Evolutionary conservation across 78 protist species (phyloP).

Genomic region (Monosiga brevicollis): DNA sequence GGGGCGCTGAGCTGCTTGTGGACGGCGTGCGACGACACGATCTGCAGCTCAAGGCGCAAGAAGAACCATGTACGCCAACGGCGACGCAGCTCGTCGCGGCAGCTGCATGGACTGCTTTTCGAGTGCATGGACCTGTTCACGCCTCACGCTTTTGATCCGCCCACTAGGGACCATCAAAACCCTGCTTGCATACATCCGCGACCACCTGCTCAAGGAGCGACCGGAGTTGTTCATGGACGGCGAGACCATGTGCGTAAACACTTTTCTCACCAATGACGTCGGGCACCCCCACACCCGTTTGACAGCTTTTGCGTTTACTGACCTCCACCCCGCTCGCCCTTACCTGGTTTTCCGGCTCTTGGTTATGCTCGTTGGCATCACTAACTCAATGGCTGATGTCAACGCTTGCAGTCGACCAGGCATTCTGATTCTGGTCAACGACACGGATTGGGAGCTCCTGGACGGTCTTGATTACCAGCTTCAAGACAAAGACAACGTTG

Average conservation of each 20-base stretch:
- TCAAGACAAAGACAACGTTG: slow-evolving; percentile 47
- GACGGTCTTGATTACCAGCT: slow-evolving; percentile 46
- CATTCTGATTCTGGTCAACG: slow-evolving; percentile 67
- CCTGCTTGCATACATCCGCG: slow-evolving; percentile 35
- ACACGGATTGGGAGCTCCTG: slow-evolving; percentile 65
- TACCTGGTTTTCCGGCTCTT: neutral
- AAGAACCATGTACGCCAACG: too few relatives aligned
- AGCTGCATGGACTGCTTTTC: neutral
- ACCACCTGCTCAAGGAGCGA: slow-evolving; percentile 38
- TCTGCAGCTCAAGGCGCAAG: neutral
- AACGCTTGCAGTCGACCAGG: slow-evolving; percentile 63
- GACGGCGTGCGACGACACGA: slow-evolving; percentile 20
- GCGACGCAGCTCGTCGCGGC: too few relatives aligned
- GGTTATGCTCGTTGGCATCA: neutral
- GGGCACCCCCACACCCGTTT: neutral
- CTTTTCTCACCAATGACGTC: neutral
- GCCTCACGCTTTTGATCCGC: neutral
- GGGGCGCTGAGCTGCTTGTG: slow-evolving; percentile 64
- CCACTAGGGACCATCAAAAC: slow-evolving; percentile 10
- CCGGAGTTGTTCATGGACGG: slow-evolving; percentile 54
- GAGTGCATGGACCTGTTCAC: neutral
- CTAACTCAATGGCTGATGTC: neutral
- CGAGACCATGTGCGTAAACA: slow-evolving; percentile 36
- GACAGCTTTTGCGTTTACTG: neutral
- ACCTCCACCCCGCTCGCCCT: neutral